Percentiles rank a stretch among this genome's conserved stretches.
phyloP scores from a whole-genome alignment of 306 rosid species.

The Begonia fuchsioides region DNA sequence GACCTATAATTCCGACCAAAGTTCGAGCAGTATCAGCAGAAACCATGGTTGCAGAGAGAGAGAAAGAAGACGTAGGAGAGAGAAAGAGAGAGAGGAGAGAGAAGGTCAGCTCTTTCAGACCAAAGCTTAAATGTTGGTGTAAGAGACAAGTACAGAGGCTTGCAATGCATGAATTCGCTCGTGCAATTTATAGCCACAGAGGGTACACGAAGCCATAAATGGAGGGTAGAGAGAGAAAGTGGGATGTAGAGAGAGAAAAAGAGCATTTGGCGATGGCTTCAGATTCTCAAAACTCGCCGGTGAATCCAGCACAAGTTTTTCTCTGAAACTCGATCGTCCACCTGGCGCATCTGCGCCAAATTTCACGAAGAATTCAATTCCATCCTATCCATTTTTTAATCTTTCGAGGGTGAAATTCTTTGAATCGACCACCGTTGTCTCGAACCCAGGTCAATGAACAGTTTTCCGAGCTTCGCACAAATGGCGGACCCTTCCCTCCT shows the following conservation, averaged over 20 bases:
- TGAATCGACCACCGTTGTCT: neutral
- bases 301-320: neutral
- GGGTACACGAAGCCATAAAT: slow-evolving; percentile 6
- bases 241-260: slow-evolving; percentile 2
- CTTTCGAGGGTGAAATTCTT: neutral
- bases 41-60: slow-evolving; percentile 27
- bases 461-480: no score
- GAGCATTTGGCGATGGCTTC: slow-evolving; percentile 2
- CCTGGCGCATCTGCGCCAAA: neutral
- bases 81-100: neutral
- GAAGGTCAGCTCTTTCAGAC: neutral
- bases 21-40: slow-evolving; percentile 54
- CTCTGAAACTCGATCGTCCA: neutral
- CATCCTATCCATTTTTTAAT: slow-evolving; percentile 9
- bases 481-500: no score
- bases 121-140: neutral
- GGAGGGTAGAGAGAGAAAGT: neutral
- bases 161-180: slow-evolving; percentile 36
- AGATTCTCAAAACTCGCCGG: slow-evolving; percentile 24
- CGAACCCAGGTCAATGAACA: no score
- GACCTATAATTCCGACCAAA: slow-evolving; percentile 54
- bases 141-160: slow-evolving; percentile 19
- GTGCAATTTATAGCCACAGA: slow-evolving; percentile 14
- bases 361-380: slow-evolving; percentile 5
- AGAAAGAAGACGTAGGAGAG: neutral